A percentile compares a stretch with the other conserved stretches of the same genome.
Conservation (phyloP, 2,329 filamentous ascomycete species). For the Aspergillus ibericus region DNA sequence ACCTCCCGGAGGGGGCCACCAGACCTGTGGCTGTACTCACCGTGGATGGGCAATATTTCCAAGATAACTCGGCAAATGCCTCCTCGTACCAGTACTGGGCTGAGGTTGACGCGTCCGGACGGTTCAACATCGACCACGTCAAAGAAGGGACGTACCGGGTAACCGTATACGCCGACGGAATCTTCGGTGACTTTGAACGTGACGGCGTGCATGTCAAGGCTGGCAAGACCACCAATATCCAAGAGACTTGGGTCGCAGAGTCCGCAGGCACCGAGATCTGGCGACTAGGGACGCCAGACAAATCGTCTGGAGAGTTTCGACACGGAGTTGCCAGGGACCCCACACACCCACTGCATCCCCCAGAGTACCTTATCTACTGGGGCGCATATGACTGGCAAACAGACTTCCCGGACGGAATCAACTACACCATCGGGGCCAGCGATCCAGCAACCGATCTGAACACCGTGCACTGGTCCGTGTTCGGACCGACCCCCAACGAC, state of each 20-base stretch:
- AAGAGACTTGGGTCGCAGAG: conserved; percentile 55
- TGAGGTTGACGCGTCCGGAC: conserved; percentile 50
- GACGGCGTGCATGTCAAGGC: conserved; percentile 52
- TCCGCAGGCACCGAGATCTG: conserved; percentile 60
- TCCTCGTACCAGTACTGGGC: conserved; percentile 65
- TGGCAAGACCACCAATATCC: conserved; percentile 39
- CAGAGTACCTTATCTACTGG: conserved; percentile 64
- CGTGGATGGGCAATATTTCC: conserved; percentile 54
- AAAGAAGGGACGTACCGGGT: conserved; percentile 61
- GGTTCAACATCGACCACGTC: conserved; percentile 55
- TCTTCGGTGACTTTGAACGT: conserved; percentile 61
- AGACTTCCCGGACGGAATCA: conserved; percentile 61
- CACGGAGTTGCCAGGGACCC: conserved; percentile 56
- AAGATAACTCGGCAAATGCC: conserved; percentile 58
- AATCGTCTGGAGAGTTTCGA: conserved; percentile 60
- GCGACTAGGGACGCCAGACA: conserved; percentile 64
- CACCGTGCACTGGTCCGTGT: conserved; percentile 67
- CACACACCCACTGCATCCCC: conserved; percentile 52
- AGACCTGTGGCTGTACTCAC: conserved; percentile 59
- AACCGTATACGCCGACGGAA: conserved; percentile 62
- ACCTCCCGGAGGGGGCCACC: conserved; percentile 53
- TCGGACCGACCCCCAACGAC: conserved; percentile 47
- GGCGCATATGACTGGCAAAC: conserved; percentile 58
- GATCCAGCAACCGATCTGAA: conserved; percentile 56
- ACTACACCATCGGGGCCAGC: conserved; percentile 58